Conservation (phyloP, 257 asterid species). For the Gardenia jasminoides region DNA sequence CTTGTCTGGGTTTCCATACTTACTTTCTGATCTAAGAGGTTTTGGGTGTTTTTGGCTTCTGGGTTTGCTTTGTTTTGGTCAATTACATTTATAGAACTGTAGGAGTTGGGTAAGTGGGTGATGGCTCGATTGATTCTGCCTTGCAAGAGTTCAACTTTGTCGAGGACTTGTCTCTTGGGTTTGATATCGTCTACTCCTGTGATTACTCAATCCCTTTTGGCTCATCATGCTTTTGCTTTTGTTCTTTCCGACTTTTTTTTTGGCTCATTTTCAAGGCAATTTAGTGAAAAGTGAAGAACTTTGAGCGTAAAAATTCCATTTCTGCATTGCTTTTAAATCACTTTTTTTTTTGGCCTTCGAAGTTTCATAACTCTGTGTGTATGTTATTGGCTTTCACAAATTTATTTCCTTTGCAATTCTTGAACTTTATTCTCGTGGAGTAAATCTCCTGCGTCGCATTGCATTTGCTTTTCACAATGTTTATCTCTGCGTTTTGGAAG, state of each 20-base stretch:
- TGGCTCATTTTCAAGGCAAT: not conserved
- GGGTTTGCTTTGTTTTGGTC: constrained; percentile 21
- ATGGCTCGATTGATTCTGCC: constrained; percentile 91
- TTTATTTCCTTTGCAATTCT: not conserved
- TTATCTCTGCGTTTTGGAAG: not conserved
- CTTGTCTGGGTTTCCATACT: constrained; percentile 8
- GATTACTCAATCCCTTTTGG: constrained; percentile 45
- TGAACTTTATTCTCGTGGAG: not conserved
- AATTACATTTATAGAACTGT: constrained; percentile 17
- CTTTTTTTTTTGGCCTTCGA: too few species aligned
- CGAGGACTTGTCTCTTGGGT: constrained; percentile 83
- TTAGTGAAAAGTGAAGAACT: not conserved
- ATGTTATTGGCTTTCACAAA: not conserved
- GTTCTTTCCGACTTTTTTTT: not conserved
- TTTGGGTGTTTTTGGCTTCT: constrained; percentile 19
- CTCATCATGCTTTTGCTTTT: constrained; percentile 1
- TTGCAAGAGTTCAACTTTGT: constrained; percentile 66
- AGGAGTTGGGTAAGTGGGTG: constrained; percentile 40
- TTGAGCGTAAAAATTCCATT: not conserved
- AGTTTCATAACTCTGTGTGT: not conserved
- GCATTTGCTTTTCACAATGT: not conserved
- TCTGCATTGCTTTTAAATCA: not conserved
- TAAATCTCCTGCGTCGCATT: not conserved
- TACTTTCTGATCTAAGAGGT: constrained; percentile 9
- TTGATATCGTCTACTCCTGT: constrained; percentile 75